These are phyloP conservation scores for Purpureocillium lavendulum DNA, from an alignment of 2,329 filamentous ascomycete genomes.

Conservation along the genomic window DNA sequence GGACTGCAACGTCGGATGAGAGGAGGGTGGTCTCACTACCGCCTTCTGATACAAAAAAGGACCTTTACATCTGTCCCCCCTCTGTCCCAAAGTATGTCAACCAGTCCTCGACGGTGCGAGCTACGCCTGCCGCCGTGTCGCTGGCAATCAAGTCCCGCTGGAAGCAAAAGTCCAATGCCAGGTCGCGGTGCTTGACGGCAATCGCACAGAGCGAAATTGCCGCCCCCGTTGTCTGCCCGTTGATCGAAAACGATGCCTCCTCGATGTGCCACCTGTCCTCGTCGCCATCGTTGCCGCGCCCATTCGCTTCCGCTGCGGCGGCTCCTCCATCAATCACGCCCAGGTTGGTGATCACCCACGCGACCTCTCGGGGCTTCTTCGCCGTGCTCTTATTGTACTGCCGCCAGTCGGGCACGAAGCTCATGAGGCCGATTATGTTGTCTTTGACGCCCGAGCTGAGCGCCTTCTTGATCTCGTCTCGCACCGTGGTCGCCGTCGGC, in stretches of 20 bases:
- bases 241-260: background rate
- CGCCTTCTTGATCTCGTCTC: background rate
- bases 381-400: background rate
- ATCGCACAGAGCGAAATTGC: background rate
- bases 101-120: no score
- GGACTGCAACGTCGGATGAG: no score
- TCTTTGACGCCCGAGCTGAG: background rate
- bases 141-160: no score
- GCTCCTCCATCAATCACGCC: background rate
- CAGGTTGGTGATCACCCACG: slow-evolving; percentile 1
- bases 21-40: no score
- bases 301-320: no score
- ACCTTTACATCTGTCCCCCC: no score
- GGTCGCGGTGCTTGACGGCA: background rate
- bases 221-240: background rate
- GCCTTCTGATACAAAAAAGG: no score
- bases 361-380: background rate
- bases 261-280: no score
- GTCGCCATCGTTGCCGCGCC: no score
- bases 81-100: no score
- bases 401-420: background rate
- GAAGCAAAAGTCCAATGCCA: no score
- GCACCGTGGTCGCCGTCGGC: background rate
- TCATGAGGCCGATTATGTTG: background rate
- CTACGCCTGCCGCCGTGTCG: no score